Percentiles rank a stretch among this genome's conserved stretches.
Conservation (phyloP, 78 protist species). For the Emiliania huxleyi region DNA sequence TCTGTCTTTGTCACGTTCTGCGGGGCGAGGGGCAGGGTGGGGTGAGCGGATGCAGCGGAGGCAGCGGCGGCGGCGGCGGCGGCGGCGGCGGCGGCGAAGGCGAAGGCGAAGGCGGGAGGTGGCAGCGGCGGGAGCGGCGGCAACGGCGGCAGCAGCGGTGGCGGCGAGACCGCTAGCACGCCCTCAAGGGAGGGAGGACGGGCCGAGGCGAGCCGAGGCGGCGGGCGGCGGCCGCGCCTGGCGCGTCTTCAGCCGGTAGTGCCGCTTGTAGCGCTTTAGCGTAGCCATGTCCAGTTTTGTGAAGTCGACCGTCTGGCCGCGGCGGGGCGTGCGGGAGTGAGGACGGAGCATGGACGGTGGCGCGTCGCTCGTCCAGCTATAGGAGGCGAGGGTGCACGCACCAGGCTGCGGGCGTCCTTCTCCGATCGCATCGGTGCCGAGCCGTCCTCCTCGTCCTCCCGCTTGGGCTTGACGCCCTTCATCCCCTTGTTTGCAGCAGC, state of each 20-base stretch:
- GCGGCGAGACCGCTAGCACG: too few species aligned
- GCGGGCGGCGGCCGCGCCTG: neutral
- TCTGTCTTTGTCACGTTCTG: conserved; percentile 20
- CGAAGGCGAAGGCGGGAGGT: too few species aligned
- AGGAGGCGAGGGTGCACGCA: neutral
- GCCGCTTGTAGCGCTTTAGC: conserved; percentile 12
- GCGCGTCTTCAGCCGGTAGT: conserved; percentile 15
- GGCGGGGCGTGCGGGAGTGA: neutral
- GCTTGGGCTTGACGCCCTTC: neutral
- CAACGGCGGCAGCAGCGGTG: too few species aligned
- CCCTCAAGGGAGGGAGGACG: too few species aligned
- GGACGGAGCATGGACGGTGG: neutral
- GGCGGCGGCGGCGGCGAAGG: too few species aligned
- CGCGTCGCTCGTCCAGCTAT: neutral
- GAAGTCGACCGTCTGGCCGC: neutral
- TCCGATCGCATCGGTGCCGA: neutral
- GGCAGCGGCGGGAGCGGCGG: too few species aligned
- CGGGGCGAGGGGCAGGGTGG: neutral
- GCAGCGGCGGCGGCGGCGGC: too few species aligned
- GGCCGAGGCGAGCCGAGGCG: neutral
- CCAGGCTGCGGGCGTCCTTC: neutral
- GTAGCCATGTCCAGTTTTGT: conserved; percentile 14
- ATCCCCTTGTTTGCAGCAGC: neutral
- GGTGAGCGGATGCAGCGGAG: too few species aligned
- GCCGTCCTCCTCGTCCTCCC: neutral